These are phyloP conservation scores for Fusarium annulatum DNA, from an alignment of 2,329 filamentous ascomycete genomes.

Conservation along the genomic window DNA sequence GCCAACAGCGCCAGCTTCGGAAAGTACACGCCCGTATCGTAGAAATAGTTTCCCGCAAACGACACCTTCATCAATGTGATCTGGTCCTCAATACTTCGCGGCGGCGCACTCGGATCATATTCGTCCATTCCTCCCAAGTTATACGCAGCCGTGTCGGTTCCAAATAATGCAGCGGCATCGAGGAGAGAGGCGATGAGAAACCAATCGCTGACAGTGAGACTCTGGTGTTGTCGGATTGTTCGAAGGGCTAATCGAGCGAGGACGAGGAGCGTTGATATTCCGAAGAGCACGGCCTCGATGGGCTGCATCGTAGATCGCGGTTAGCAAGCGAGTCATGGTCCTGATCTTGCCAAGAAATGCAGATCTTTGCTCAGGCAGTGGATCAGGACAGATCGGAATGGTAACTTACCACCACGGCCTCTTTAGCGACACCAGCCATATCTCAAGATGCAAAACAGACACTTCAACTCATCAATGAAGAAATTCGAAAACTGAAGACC, in stretches of 20 bases:
- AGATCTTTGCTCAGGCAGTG: not conserved
- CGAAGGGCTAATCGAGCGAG: constrained; percentile 41
- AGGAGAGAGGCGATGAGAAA: constrained; percentile 42
- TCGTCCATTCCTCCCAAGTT: constrained; percentile 46
- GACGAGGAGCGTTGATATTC: constrained; percentile 37
- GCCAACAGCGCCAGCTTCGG: constrained; percentile 46
- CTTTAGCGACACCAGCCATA: constrained; percentile 34
- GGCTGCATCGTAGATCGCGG: constrained; percentile 33
- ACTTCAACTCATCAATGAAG: not conserved
- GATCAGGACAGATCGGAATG: not conserved
- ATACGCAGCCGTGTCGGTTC: constrained; percentile 43
- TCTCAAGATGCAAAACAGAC: not conserved
- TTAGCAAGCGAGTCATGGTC: constrained; percentile 16
- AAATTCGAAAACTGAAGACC: not conserved
- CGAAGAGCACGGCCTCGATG: constrained; percentile 44
- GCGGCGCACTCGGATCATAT: constrained; percentile 32
- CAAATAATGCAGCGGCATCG: constrained; percentile 44
- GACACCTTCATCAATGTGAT: constrained; percentile 43
- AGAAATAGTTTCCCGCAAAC: constrained; percentile 49
- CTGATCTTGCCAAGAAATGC: not conserved
- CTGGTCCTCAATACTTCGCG: constrained; percentile 18
- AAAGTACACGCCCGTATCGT: constrained; percentile 47
- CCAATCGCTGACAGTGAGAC: constrained; percentile 48
- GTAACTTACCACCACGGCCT: constrained; percentile 33
- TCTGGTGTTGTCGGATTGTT: constrained; percentile 37